Base-by-base conservation (phyloP, 1,284 basidiomycete genomes). In the Gomphus bonarii region DNA sequence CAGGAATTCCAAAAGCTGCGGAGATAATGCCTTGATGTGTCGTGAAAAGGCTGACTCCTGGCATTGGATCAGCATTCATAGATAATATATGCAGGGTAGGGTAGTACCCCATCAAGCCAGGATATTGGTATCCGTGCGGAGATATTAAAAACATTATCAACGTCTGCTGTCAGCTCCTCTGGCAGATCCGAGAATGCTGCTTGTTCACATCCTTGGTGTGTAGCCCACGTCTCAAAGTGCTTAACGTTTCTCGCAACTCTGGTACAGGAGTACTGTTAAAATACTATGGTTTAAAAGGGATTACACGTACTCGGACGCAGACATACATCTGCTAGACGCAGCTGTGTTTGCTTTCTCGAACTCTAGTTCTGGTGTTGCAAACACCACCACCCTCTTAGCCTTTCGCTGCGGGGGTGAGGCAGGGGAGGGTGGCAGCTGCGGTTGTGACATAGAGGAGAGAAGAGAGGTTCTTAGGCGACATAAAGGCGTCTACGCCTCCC, bases 1-100 rank as follows among this genome's bases (percentile, higher is more conserved):
- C 18, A 82, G 62, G 63, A 82, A 79, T 0, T 43, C 54, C 18
- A 70, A 20, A 11, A 78, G 70, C 1, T 66, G 71, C 3, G 67
- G 63, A n/a, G 68, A 64, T 2, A 67, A 52, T 7, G 59, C 60
- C 30, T 62, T 61, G 9, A 74, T 60, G 22, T 60, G 56, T 55
- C 63, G 60, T 16, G 63, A 61, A 11, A 65, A 59, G 1, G 71
- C 71, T 8, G 62, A 58, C 70, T 72, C 8, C 40, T 25, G 40
- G 16, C 18, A 35, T 33, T 50, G 18, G 31, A 20, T 50, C 11
- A 9, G 18, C 8, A 51, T 10, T 50, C 6, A 33, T 35, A 10
- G 42, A 14, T 28, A 16, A 6, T 40, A 16, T 42, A 7, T 48
- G 33, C 38, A 42, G 7, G 40, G 38, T 14, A 7, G 20, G 4